phyloP scores from a whole-genome alignment of 345 rosid genomes.

The Populus davidiana region DNA sequence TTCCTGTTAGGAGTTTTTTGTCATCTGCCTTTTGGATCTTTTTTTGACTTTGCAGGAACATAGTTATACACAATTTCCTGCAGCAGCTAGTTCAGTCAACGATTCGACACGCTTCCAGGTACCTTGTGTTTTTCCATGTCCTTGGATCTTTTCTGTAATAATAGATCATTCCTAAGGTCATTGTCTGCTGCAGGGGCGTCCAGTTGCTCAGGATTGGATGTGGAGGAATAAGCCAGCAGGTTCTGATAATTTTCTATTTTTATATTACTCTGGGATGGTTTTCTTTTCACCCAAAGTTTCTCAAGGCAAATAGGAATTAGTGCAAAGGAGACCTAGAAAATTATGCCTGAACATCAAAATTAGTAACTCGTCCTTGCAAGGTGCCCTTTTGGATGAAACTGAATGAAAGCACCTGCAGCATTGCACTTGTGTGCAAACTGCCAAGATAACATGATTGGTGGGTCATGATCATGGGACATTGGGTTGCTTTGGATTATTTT shows the following conservation, averaged over 20 bases:
- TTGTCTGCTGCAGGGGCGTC: slow-evolving; percentile 44
- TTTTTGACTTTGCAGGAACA: slow-evolving; percentile 47
- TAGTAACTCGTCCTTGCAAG: no score
- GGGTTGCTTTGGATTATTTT: neutral
- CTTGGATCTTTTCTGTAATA: neutral
- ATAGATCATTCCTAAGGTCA: slow-evolving; percentile 3
- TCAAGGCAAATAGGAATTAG: neutral
- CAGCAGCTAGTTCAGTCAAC: slow-evolving; percentile 41
- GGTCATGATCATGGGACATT: neutral
- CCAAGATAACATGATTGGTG: neutral
- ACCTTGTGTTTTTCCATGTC: slow-evolving; percentile 1
- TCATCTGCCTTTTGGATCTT: slow-evolving; percentile 1
- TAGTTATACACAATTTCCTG: slow-evolving; percentile 54
- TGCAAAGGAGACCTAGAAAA: no score
- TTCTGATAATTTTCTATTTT: slow-evolving; percentile 24
- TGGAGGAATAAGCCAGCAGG: slow-evolving; percentile 83
- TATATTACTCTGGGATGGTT: neutral
- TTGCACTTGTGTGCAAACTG: neutral
- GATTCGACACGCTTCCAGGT: slow-evolving; percentile 65
- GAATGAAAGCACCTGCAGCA: neutral
- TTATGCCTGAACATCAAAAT: no score
- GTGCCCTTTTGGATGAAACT: neutral
- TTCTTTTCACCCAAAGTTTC: neutral
- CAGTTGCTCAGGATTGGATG: slow-evolving; percentile 57
- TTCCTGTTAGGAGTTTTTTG: neutral